phyloP scores from a whole-genome alignment of 208 protist genomes.

The Herpetomonas muscarum region DNA sequence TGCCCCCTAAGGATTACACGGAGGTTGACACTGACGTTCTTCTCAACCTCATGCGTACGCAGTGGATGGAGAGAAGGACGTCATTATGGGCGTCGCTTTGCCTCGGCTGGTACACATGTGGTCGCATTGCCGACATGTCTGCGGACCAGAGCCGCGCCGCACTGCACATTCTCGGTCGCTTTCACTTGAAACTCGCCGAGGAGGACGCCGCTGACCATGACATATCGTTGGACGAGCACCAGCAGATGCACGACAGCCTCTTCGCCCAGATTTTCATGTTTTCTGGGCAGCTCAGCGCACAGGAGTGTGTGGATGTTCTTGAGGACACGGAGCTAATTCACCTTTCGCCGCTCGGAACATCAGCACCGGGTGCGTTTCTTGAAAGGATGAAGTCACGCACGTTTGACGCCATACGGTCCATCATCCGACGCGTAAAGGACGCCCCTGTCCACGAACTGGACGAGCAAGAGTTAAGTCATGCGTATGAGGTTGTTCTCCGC shows the following conservation, averaged over 20 bases:
- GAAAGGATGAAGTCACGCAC: slow-evolving; percentile 44
- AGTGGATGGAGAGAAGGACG: slow-evolving; percentile 5
- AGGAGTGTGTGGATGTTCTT: slow-evolving; percentile 41
- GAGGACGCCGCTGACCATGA: slow-evolving; percentile 8
- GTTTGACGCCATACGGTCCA: slow-evolving; percentile 10
- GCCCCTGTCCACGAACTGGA: slow-evolving; percentile 3
- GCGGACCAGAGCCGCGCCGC: slow-evolving; percentile 4
- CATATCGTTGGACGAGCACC: slow-evolving; percentile 16
- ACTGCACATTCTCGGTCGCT: slow-evolving; percentile 8
- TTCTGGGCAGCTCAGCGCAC: slow-evolving; percentile 20
- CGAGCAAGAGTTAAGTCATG: slow-evolving; percentile 1
- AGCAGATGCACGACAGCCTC: slow-evolving; percentile 39
- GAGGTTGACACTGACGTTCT: slow-evolving; percentile 13
- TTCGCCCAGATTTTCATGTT: slow-evolving; percentile 54
- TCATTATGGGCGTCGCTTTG: neutral
- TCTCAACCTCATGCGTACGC: slow-evolving; percentile 25
- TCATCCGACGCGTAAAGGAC: slow-evolving; percentile 5
- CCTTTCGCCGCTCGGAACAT: slow-evolving; percentile 35
- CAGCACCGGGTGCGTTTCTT: slow-evolving; percentile 29
- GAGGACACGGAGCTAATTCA: slow-evolving; percentile 52
- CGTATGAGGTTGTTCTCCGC: slow-evolving; percentile 20
- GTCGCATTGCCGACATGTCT: slow-evolving; percentile 11
- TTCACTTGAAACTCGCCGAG: slow-evolving; percentile 12
- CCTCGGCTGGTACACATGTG: slow-evolving; percentile 8
- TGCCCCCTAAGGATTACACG: slow-evolving; percentile 9